These are phyloP conservation scores for Chalaropsis ovoidea DNA, from an alignment of 2,329 filamentous ascomycete species.

Conservation along the genomic window DNA sequence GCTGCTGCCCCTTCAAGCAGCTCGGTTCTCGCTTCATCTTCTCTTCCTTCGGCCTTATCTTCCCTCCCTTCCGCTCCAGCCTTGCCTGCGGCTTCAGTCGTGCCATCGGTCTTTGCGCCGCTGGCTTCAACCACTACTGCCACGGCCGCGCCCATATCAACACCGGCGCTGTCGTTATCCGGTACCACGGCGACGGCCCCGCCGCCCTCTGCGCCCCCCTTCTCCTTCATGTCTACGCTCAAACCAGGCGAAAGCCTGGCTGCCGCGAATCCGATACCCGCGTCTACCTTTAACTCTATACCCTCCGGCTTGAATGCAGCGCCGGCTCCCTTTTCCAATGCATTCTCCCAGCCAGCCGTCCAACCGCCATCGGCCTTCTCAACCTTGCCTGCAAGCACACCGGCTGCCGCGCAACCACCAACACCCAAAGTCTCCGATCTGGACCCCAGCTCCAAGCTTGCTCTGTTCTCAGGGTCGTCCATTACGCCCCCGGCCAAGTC, in stretches of 20 bases:
- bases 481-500: not conserved
- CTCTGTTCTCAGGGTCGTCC: slow-evolving; percentile 20
- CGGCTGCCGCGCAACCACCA: not conserved
- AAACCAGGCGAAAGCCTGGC: not conserved
- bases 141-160: not conserved
- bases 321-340: not conserved
- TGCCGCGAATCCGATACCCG: not conserved
- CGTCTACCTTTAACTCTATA: not conserved
- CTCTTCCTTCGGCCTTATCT: not conserved
- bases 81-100: not conserved
- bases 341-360: not conserved
- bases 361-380: not conserved
- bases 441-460: slow-evolving; percentile 18
- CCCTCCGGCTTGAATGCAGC: not conserved
- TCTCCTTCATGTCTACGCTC: slow-evolving; percentile 8
- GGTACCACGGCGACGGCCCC: not conserved
- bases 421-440: not conserved
- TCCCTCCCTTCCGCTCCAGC: not conserved
- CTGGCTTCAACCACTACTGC: not conserved
- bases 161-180: not conserved
- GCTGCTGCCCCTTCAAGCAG: not conserved
- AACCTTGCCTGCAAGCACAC: not conserved
- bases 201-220: not conserved
- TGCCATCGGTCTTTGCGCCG: slow-evolving; percentile 3
- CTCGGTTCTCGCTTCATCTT: not conserved